Conservation (phyloP, 1,284 basidiomycete genomes). For the Austroboletus niveus region DNA sequence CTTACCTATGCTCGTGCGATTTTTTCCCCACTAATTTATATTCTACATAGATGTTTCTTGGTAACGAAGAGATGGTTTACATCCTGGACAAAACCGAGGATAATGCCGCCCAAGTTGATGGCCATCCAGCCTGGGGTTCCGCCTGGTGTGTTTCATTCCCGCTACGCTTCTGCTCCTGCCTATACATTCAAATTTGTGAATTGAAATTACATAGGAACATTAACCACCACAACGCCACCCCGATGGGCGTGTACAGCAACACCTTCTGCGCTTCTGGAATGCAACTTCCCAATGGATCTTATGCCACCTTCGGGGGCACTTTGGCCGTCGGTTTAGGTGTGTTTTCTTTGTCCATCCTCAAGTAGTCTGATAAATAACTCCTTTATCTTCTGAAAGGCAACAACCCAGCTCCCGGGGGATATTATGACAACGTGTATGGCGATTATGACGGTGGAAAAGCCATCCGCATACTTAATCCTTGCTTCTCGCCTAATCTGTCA, state of each 20-base stretch:
- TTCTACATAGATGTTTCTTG: slow-evolving; percentile 50
- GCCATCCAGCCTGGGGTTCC: slow-evolving; percentile 44
- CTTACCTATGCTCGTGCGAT: not conserved
- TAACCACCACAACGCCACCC: slow-evolving; percentile 44
- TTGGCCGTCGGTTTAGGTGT: slow-evolving; percentile 74
- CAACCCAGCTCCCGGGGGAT: not conserved
- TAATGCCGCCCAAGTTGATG: slow-evolving; percentile 38
- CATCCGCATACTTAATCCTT: slow-evolving; percentile 78
- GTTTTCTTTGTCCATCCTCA: slow-evolving; percentile 3
- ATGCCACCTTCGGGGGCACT: slow-evolving; percentile 68
- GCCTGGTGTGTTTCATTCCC: slow-evolving; percentile 35
- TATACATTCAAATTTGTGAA: not conserved
- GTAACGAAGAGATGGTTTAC: slow-evolving; percentile 46
- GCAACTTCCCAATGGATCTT: slow-evolving; percentile 67
- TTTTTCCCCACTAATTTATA: not conserved
- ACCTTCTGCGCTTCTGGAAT: slow-evolving; percentile 80
- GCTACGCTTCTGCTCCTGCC: too few relatives aligned
- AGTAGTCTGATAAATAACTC: not conserved
- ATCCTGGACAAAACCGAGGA: slow-evolving; percentile 50
- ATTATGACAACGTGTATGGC: slow-evolving; percentile 57
- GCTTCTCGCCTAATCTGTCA: slow-evolving; percentile 53
- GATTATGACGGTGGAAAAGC: slow-evolving; percentile 66
- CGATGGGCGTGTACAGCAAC: slow-evolving; percentile 78
- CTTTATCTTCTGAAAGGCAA: too few relatives aligned
- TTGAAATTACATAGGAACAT: slow-evolving; percentile 22